Conservation (phyloP, 2,329 filamentous ascomycete species). For the Colletotrichum tofieldiae region DNA sequence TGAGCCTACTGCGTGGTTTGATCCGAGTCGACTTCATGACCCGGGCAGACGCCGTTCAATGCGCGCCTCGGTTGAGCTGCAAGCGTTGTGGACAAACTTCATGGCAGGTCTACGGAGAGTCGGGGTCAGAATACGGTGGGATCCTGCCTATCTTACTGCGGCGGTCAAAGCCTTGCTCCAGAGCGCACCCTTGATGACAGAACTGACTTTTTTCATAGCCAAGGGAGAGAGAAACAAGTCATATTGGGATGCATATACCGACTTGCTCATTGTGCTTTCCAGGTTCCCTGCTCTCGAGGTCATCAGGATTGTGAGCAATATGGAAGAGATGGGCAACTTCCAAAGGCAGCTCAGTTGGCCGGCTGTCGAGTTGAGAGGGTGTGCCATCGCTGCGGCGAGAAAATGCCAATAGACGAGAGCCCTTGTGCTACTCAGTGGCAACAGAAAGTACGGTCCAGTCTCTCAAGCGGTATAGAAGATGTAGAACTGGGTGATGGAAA, state of each 20-base stretch:
- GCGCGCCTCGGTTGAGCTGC: not conserved
- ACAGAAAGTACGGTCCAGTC: not conserved
- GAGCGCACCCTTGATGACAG: not conserved
- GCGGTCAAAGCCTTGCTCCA: not conserved
- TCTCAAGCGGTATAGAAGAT: not conserved
- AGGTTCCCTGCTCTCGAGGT: not conserved
- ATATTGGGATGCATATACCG: not conserved
- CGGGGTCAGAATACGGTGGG: not conserved
- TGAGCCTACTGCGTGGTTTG: not conserved
- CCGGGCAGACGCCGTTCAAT: not conserved
- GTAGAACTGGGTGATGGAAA: not conserved
- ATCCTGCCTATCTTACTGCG: not conserved
- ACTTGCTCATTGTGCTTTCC: not conserved
- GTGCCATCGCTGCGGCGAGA: not conserved
- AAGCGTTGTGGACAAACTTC: not conserved
- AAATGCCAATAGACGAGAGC: not conserved
- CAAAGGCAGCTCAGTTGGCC: not conserved
- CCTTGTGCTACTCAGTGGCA: not conserved
- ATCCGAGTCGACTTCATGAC: not conserved
- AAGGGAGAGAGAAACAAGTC: not conserved
- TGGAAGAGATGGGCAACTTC: no score
- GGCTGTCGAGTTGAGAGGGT: not conserved
- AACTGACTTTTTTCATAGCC: not conserved
- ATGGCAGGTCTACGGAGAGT: not conserved
- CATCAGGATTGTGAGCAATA: not conserved